These are phyloP conservation scores for Bombardia bombarda DNA, from an alignment of 495 filamentous ascomycete species.

Conservation along the genomic window DNA sequence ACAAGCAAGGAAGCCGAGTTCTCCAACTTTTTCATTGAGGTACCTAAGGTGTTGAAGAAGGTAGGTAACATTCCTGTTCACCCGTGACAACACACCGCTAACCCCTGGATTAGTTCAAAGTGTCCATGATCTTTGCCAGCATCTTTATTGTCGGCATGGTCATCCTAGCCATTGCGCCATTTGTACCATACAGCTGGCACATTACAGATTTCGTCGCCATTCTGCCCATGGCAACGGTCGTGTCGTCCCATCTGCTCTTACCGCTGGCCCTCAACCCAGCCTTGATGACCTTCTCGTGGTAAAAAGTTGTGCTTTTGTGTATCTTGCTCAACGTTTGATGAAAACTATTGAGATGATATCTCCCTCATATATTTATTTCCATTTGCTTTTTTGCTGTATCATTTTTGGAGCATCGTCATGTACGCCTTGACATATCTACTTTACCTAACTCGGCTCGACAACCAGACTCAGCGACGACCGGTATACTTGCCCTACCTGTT, in stretches of 20 bases:
- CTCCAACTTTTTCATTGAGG: constrained; percentile 73
- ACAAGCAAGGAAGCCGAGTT: constrained; percentile 67
- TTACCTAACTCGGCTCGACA: too few species aligned
- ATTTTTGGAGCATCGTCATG: too few species aligned
- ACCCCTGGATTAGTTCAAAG: constrained; percentile 50
- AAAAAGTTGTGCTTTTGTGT: constrained; percentile 19
- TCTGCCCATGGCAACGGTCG: constrained; percentile 67
- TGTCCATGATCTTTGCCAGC: constrained; percentile 59
- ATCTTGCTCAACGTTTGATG: too few species aligned
- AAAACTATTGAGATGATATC: too few species aligned
- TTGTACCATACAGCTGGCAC: constrained; percentile 58
- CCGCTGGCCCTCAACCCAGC: constrained; percentile 70
- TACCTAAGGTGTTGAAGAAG: constrained; percentile 64
- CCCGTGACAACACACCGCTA: too few species aligned
- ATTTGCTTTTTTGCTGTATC: too few species aligned
- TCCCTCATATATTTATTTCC: too few species aligned
- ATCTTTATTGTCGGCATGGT: constrained; percentile 58
- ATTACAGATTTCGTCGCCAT: constrained; percentile 77
- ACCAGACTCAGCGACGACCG: too few species aligned
- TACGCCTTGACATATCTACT: too few species aligned
- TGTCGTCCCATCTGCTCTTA: constrained; percentile 58
- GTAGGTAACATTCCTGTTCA: constrained; percentile 16
- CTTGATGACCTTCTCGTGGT: constrained; percentile 77
- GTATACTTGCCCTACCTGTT: too few species aligned
- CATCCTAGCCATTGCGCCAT: constrained; percentile 53